Percentiles rank a stretch among this genome's conserved stretches.
These are phyloP conservation scores for Paspalum notatum DNA, from an alignment of 176 grass and related monocot species.

Conservation along the genomic window DNA sequence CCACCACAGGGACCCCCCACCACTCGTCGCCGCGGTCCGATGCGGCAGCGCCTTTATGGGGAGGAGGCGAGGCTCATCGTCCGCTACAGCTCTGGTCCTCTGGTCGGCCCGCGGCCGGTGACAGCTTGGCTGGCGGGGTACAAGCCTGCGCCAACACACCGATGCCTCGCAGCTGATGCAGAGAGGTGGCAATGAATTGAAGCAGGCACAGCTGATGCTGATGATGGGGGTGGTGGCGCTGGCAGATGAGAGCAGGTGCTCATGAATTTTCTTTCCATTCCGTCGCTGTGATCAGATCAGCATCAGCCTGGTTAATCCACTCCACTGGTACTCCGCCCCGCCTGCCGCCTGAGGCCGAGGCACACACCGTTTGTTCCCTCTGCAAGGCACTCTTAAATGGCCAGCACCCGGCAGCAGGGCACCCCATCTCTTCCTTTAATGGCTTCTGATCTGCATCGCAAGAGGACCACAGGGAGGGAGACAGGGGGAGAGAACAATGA, in stretches of 20 bases:
- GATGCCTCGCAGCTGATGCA: conserved; percentile 16
- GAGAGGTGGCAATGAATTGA: conserved; percentile 34
- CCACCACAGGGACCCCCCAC: conserved; percentile 1
- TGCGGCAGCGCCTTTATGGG: conserved; percentile 44
- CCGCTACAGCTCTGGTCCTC: conserved; percentile 59
- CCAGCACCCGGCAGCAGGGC: conserved; percentile 33
- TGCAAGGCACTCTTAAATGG: conserved; percentile 52
- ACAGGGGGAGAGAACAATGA: conserved; percentile 43
- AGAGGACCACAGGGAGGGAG: conserved; percentile 55
- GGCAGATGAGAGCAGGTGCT: conserved; percentile 24
- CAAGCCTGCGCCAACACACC: conserved; percentile 24
- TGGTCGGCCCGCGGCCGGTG: conserved; percentile 46
- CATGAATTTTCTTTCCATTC: conserved; percentile 7
- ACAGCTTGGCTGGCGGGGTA: conserved; percentile 39
- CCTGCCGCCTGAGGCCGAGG: conserved; percentile 14
- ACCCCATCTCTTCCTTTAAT: conserved; percentile 66
- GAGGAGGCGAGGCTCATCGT: conserved; percentile 44
- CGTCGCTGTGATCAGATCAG: conserved; percentile 31
- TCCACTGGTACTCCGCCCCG: not conserved
- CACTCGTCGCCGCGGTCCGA: conserved; percentile 35
- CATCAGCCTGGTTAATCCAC: conserved; percentile 7
- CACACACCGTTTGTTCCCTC: conserved; percentile 53
- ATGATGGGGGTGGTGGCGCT: conserved; percentile 1
- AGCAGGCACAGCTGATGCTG: conserved; percentile 14
- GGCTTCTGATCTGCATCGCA: conserved; percentile 55